Conservation (phyloP, 768 basidiomycete species). For the Mycena capillaripes region DNA sequence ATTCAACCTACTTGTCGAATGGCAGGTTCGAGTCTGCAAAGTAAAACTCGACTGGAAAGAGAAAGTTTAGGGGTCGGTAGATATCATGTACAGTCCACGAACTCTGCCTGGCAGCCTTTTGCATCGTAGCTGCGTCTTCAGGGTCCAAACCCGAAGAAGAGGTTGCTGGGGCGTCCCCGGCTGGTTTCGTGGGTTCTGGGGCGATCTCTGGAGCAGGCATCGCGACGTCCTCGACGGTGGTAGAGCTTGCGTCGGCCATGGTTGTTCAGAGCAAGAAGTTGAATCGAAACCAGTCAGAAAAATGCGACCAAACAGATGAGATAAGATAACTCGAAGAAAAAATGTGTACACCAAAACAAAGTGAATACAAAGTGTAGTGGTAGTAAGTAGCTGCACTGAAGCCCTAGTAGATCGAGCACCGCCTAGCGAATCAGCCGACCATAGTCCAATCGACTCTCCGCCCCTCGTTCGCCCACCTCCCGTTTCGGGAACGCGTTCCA, state of each 20-base stretch:
- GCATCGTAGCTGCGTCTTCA: conserved; percentile 57
- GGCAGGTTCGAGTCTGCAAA: conserved; percentile 97
- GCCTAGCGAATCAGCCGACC: conserved; percentile 66
- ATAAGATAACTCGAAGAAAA: background rate
- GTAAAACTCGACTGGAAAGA: conserved; percentile 88
- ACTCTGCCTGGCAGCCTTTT: conserved; percentile 71
- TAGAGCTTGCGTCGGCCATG: conserved; percentile 24
- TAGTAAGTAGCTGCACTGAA: conserved; percentile 26
- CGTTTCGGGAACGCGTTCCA: conserved; percentile 97
- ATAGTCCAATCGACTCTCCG: conserved; percentile 64
- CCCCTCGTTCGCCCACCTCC: conserved; percentile 58
- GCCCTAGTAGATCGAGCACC: conserved; percentile 18
- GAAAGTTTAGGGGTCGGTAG: background rate
- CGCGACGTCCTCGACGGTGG: conserved; percentile 18
- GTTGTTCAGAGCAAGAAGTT: conserved; percentile 3
- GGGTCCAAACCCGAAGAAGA: conserved; percentile 15
- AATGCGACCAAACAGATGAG: conserved; percentile 25
- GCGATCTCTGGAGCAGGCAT: conserved; percentile 18
- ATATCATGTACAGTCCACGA: conserved; percentile 34
- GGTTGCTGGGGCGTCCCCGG: background rate
- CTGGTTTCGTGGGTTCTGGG: background rate
- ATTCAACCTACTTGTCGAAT: conserved; percentile 76
- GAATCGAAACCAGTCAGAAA: conserved; percentile 16
- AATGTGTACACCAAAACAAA: conserved; percentile 16
- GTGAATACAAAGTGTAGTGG: conserved; percentile 23